Conservation (phyloP, 2,329 filamentous ascomycete species). For the Diaporthe sp. region DNA sequence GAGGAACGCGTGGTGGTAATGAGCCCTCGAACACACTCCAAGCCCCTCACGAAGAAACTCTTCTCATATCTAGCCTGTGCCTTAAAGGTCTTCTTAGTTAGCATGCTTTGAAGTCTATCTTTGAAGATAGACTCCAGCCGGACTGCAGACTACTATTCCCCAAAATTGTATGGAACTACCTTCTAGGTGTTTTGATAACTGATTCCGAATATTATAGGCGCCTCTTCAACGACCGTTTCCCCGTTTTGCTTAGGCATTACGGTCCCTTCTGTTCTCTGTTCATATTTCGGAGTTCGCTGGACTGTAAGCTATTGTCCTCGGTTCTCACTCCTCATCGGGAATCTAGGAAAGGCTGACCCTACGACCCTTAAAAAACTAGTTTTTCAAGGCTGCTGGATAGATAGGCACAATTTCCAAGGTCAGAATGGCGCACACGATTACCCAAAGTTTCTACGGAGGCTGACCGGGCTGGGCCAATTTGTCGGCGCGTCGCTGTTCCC, state of each 20-base stretch:
- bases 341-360: not conserved
- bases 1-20: not conserved
- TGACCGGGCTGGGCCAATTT: not conserved
- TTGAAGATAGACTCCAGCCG: too few species aligned
- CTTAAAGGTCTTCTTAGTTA: too few species aligned
- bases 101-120: too few species aligned
- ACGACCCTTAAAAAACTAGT: not conserved
- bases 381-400: slow-evolving; percentile 8
- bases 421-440: not conserved
- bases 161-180: too few species aligned
- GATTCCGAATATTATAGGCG: not conserved
- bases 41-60: too few species aligned
- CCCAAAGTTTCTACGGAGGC: not conserved
- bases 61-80: too few species aligned
- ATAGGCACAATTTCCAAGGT: not conserved
- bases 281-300: not conserved
- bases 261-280: not conserved
- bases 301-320: not conserved
- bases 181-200: too few species aligned
- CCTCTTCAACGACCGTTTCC: not conserved
- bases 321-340: not conserved
- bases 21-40: too few species aligned
- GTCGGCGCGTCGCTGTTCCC: not conserved
- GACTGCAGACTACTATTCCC: too few species aligned
- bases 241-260: not conserved